Percentiles rank a stretch among this genome's conserved stretches.
These are phyloP conservation scores for Flueggea neowawraea DNA, from an alignment of 441 rosid species.

Conservation along the genomic window DNA sequence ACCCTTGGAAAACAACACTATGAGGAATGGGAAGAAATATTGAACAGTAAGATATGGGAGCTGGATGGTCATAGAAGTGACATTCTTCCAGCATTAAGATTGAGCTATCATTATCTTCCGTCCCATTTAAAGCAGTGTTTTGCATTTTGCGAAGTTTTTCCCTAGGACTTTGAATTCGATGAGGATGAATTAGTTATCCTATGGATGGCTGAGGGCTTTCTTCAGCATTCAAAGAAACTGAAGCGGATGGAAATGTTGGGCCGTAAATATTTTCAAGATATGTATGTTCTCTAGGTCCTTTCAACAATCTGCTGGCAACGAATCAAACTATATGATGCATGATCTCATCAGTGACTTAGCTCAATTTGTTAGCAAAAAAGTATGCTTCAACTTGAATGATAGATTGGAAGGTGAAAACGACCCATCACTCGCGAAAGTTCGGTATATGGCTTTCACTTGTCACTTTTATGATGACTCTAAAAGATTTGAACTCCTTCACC, in stretches of 20 bases:
- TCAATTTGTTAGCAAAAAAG: no score
- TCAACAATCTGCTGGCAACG: neutral
- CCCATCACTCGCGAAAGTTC: neutral
- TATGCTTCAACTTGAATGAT: slow-evolving; percentile 9
- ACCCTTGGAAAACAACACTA: neutral
- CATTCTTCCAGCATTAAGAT: neutral
- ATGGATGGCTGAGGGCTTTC: slow-evolving; percentile 15
- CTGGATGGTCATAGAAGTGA: no score
- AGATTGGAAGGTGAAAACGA: neutral
- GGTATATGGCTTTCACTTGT: slow-evolving; percentile 5
- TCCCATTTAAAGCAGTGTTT: slow-evolving; percentile 2
- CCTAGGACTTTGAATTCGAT: slow-evolving; percentile 2
- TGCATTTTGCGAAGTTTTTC: slow-evolving; percentile 1
- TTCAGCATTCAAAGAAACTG: neutral
- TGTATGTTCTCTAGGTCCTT: slow-evolving; percentile 5
- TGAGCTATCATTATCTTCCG: slow-evolving; percentile 6
- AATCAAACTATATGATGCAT: no score
- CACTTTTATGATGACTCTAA: slow-evolving; percentile 1
- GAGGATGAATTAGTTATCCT: neutral
- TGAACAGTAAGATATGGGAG: slow-evolving; percentile 10
- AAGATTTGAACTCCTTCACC: neutral
- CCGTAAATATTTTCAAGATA: slow-evolving; percentile 5
- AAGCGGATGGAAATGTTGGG: slow-evolving; percentile 6
- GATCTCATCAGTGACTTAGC: no score
- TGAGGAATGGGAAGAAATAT: neutral